These are phyloP conservation scores for Skeletonema marinoi DNA, from an alignment of 108 stramenopile species.

Conservation along the genomic window DNA sequence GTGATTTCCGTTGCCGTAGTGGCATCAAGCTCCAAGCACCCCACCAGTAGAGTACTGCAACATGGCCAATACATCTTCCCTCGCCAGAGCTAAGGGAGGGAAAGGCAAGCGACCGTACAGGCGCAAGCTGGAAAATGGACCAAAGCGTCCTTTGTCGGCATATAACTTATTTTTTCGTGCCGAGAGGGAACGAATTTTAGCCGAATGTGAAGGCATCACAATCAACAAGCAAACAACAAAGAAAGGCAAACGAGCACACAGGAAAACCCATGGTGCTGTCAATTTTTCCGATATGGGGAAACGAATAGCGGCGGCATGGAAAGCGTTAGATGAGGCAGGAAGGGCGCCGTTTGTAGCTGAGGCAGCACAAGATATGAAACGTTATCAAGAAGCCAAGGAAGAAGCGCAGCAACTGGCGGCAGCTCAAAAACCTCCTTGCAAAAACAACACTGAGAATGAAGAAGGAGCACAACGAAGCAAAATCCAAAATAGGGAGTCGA, in stretches of 20 bases:
- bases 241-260: slow-evolving; percentile 4
- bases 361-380: slow-evolving; percentile 50
- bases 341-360: slow-evolving; percentile 50
- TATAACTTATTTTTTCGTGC: slow-evolving; percentile 5
- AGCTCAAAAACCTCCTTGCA: neutral
- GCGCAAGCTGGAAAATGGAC: neutral
- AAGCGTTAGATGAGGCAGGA: slow-evolving; percentile 36
- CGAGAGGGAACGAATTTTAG: neutral
- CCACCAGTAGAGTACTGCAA: no score
- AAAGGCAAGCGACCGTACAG: neutral
- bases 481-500: neutral
- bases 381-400: slow-evolving; percentile 24
- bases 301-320: slow-evolving; percentile 68
- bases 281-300: slow-evolving; percentile 51
- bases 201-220: neutral
- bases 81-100: neutral
- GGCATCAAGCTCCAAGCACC: no score
- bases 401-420: neutral
- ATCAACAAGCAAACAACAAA: neutral
- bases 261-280: slow-evolving; percentile 5
- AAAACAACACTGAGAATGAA: neutral
- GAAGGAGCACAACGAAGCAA: neutral
- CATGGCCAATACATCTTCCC: neutral
- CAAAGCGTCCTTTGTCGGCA: neutral
- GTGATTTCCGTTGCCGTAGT: no score